Evolutionary conservation across 2,329 filamentous ascomycete genomes (phyloP).

Genomic region (Massarina eburnea): DNA sequence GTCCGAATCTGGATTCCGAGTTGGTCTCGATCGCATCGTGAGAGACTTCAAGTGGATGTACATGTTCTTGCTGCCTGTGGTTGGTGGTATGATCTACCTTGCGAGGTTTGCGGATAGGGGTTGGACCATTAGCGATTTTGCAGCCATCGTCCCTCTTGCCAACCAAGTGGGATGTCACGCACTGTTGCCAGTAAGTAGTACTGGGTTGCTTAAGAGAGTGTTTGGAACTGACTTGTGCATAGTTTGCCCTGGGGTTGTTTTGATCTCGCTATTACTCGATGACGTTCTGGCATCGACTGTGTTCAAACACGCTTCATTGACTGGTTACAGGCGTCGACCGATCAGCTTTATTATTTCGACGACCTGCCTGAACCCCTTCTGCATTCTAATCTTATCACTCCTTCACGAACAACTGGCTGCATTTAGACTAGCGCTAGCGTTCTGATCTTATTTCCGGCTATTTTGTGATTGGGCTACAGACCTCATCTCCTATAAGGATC

Average conservation of each 20-base stretch:
- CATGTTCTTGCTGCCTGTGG: conserved; percentile 64
- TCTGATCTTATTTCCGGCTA: no score
- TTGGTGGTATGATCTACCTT: conserved; percentile 65
- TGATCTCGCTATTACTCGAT: neutral
- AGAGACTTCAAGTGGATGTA: conserved; percentile 70
- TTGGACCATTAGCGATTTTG: conserved; percentile 50
- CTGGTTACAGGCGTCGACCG: no score
- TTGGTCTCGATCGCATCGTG: conserved; percentile 76
- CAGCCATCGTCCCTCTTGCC: conserved; percentile 75
- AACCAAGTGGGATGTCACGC: conserved; percentile 70
- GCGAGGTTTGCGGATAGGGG: conserved; percentile 67
- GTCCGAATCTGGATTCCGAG: conserved; percentile 81
- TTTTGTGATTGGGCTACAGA: no score
- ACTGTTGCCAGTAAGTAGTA: conserved; percentile 61
- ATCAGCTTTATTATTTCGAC: no score
- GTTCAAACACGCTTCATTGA: no score
- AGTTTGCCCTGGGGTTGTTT: conserved; percentile 21
- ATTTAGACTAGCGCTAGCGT: no score
- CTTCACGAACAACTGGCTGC: no score
- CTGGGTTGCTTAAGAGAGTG: neutral
- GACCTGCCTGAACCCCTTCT: no score
- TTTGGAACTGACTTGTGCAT: neutral
- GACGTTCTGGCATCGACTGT: neutral
- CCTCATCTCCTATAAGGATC: no score
- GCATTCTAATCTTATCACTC: no score